Base-by-base conservation (phyloP, 2,329 filamentous ascomycete species). In the Cytospora chrysosperma region DNA sequence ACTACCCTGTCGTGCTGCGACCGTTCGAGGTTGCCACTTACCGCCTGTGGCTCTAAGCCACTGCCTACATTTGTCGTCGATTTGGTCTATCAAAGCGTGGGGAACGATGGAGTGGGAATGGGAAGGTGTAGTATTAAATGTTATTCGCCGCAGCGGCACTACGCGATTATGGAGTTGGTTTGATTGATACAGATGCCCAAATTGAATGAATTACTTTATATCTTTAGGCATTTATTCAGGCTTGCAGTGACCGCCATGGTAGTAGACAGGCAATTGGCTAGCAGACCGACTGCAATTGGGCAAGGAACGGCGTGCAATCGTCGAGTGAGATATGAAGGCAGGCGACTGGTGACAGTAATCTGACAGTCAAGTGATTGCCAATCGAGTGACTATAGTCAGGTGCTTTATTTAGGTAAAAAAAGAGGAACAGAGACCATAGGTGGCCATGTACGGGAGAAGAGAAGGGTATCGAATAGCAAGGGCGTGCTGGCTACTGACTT, bases 21-120 rank as follows among this genome's bases (percentile, higher is more conserved):
- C 85, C 92, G 24, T 97, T 96, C 75, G 93, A 97, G 80, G 90
- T 97, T 64, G 91, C 88, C 24, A 95, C 91, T 1, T 95, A 85
- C 74, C 86, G 89, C 72, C 77, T 94, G 67, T 76, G 83, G 70
- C 69, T 84, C 51, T 82, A 78, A 76, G 51, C 34, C 17, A 30
- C 40, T 21, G 15, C 12, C 49, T 15, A 26, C 68, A 68, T 52
- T 56, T 15, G 19, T 47, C 43, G n/a, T 21, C 43, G 43, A 30
- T 47, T 47, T 47, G 43, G 43, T 51, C 26, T 37, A 47, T 24
- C 43, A 24, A 15, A 15, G 43, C n/a, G 43, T 21, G n/a, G 43
- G 19, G n/a, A 9, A 2, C 10, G 19, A 10, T 21, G n/a, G n/a
- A 17, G 17, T 15, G 4, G 13, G 34, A 19, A 17, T 17, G 34